Conservation (phyloP, 2,329 filamentous ascomycete species). For the Sclerotinia spermophila region DNA sequence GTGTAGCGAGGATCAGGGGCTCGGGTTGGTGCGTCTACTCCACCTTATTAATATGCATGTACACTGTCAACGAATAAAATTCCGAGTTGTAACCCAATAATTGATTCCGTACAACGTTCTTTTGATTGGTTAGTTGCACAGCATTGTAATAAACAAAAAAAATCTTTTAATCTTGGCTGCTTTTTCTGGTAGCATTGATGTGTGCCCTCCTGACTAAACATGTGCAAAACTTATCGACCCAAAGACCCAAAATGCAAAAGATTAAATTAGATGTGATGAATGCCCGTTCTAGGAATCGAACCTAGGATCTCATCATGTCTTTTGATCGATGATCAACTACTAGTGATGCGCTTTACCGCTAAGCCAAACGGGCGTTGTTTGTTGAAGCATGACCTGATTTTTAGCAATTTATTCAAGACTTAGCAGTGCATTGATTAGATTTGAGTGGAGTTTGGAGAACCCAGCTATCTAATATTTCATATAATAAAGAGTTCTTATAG, state of each 20-base stretch:
- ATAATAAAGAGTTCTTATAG: no score
- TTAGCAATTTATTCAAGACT: accelerated
- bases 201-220: not conserved
- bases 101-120: no score
- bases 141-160: not conserved
- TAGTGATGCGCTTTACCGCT: conserved; percentile 14
- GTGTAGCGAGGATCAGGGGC: not conserved
- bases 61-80: not conserved
- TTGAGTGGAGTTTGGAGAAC: not conserved
- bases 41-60: not conserved
- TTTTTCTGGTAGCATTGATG: not conserved
- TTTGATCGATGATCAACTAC: no score
- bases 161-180: not conserved
- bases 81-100: no score
- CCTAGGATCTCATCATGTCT: conserved; percentile 13
- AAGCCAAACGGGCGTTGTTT: conserved; percentile 10
- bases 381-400: accelerated
- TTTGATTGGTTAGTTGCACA: not conserved
- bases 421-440: no score
- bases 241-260: not conserved
- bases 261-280: no score
- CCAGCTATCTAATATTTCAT: no score
- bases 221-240: not conserved
- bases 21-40: not conserved
- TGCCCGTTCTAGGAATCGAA: conserved; percentile 14